Evolutionary conservation across 2,329 filamentous ascomycete species (phyloP).

Genomic region (Xylariaceae sp.): DNA sequence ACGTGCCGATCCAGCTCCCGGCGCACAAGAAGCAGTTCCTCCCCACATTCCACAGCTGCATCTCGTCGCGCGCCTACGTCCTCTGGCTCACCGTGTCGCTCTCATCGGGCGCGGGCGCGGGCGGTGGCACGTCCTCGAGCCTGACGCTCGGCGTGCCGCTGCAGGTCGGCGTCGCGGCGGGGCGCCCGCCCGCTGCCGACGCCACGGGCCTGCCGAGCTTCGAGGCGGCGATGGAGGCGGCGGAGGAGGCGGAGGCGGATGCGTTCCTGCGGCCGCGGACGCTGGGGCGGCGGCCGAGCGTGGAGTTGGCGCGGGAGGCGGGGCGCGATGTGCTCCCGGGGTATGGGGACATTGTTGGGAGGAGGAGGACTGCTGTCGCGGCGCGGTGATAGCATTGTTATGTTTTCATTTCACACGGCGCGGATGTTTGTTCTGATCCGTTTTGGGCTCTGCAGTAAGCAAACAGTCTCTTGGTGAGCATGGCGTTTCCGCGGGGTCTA

Average conservation of each 20-base stretch:
- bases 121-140: constrained; percentile 35
- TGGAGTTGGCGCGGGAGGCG: constrained; percentile 15
- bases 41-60: constrained; percentile 56
- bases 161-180: constrained; percentile 42
- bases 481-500: too few species aligned
- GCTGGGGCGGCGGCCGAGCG: constrained; percentile 29
- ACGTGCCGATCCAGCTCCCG: constrained; percentile 46
- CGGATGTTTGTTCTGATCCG: too few species aligned
- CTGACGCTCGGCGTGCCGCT: constrained; percentile 45
- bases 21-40: constrained; percentile 45
- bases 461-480: too few species aligned
- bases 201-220: constrained; percentile 37
- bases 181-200: constrained; percentile 24
- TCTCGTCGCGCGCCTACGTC: constrained; percentile 51
- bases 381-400: too few species aligned
- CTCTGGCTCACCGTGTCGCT: constrained; percentile 41
- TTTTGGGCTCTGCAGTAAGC: too few species aligned
- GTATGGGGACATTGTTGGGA: constrained; percentile 14
- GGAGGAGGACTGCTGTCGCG: too few species aligned
- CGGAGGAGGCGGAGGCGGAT: constrained; percentile 40
- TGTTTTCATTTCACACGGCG: too few species aligned
- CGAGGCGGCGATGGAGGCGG: constrained; percentile 36
- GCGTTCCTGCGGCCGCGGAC: constrained; percentile 38
- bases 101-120: constrained; percentile 23
- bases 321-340: constrained; percentile 30